phyloP scores from a whole-genome alignment of 805 yeast genomes.

The Nakazawaea populi region DNA sequence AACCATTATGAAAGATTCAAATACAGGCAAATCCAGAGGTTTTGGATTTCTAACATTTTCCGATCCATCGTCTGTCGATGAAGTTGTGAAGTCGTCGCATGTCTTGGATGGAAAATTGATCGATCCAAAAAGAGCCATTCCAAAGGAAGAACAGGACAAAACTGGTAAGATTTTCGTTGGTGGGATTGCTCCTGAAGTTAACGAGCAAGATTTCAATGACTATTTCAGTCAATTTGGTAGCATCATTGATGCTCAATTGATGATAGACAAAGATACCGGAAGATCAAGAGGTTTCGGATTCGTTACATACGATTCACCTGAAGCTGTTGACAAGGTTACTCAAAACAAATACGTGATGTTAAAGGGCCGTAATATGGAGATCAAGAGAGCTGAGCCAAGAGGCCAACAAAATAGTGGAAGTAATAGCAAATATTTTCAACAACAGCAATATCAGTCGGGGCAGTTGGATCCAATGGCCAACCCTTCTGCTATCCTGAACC shows the following conservation, averaged over 20 bases:
- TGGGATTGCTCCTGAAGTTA: slow-evolving; percentile 91
- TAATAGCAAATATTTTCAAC: slow-evolving; percentile 12
- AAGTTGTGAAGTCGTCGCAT: slow-evolving; percentile 81
- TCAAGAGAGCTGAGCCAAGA: slow-evolving; percentile 80
- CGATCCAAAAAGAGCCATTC: slow-evolving; percentile 96
- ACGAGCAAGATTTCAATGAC: slow-evolving; percentile 81
- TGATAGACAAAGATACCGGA: slow-evolving; percentile 97
- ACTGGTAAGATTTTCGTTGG: slow-evolving; percentile 97
- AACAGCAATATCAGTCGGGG: slow-evolving; percentile 25
- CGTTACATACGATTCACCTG: slow-evolving; percentile 91
- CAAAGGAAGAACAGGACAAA: slow-evolving; percentile 94
- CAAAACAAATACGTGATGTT: slow-evolving; percentile 75
- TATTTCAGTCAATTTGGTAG: slow-evolving; percentile 81
- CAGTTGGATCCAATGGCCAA: slow-evolving; percentile 21
- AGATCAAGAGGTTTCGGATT: slow-evolving; percentile 96
- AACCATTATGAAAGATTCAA: slow-evolving; percentile 87
- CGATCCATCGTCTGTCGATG: slow-evolving; percentile 76
- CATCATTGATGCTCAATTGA: slow-evolving; percentile 91
- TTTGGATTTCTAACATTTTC: slow-evolving; percentile 90
- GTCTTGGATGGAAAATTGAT: slow-evolving; percentile 91
- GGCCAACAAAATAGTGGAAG: slow-evolving; percentile 41
- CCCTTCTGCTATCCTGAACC: slow-evolving; percentile 22
- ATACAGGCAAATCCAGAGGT: slow-evolving; percentile 88
- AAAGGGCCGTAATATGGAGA: slow-evolving; percentile 82
- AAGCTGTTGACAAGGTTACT: slow-evolving; percentile 86